A percentile compares a stretch with the other conserved stretches of the same genome.
Conservation (phyloP, 768 basidiomycete genomes). For the Rhizopogon roseolus region DNA sequence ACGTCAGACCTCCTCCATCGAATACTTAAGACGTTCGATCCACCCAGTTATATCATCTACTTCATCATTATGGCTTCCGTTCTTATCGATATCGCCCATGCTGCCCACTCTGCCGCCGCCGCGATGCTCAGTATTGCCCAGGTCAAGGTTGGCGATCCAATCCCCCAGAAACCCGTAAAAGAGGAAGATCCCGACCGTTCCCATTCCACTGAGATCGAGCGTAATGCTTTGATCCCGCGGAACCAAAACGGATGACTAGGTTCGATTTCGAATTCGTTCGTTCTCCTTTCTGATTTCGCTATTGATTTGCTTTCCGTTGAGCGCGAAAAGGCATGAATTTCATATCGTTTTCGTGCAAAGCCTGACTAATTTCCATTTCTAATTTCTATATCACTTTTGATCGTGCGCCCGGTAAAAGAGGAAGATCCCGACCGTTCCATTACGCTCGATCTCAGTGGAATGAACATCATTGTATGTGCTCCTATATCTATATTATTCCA, state of each 20-base stretch:
- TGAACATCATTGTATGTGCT: slow-evolving; percentile 51
- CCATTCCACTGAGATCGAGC: no score
- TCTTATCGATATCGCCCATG: slow-evolving; percentile 40
- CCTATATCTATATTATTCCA: not conserved
- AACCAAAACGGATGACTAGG: no score
- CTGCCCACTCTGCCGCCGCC: slow-evolving; percentile 51
- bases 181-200: slow-evolving; percentile 47
- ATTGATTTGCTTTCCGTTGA: no score
- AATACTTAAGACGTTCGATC: not conserved
- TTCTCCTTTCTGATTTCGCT: no score
- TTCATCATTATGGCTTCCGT: slow-evolving; percentile 39
- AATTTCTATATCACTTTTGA: no score
- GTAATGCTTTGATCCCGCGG: no score
- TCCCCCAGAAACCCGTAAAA: slow-evolving; percentile 53
- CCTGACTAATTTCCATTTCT: no score
- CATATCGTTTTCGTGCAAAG: no score
- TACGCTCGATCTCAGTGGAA: slow-evolving; percentile 47
- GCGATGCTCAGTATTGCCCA: slow-evolving; percentile 44
- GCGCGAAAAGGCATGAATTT: no score
- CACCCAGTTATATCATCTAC: not conserved
- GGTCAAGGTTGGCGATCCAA: slow-evolving; percentile 30
- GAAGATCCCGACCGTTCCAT: slow-evolving; percentile 39
- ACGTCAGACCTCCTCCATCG: not conserved
- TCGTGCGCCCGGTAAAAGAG: no score
- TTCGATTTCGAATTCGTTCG: no score